Evolutionary conservation across 768 basidiomycete genomes (phyloP).

Genomic region (Cyclocybe aegerita): DNA sequence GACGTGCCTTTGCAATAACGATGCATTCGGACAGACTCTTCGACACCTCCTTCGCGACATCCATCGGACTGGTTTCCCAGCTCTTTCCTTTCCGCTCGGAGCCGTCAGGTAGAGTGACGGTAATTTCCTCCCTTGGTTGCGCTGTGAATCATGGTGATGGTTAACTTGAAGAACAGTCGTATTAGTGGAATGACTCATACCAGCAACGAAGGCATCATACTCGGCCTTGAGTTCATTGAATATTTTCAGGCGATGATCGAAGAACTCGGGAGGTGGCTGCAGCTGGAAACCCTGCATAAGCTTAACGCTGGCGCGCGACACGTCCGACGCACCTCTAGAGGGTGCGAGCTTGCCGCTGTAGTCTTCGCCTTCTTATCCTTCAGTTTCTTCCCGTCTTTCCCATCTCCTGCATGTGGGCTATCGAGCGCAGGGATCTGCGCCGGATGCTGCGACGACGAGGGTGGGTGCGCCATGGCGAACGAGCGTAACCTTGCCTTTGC

Average conservation of each 20-base stretch:
- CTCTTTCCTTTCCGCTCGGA: slow-evolving; percentile 79
- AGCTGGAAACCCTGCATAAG: slow-evolving; percentile 43
- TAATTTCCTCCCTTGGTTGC: slow-evolving; percentile 83
- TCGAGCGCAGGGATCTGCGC: slow-evolving; percentile 46
- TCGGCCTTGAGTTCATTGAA: slow-evolving; percentile 87
- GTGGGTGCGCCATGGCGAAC: slow-evolving; percentile 52
- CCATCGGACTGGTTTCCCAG: slow-evolving; percentile 95
- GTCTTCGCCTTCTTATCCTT: slow-evolving; percentile 49
- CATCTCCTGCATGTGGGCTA: slow-evolving; percentile 34
- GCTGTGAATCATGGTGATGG: slow-evolving; percentile 32
- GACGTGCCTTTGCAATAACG: slow-evolving; percentile 89
- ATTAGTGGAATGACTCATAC: slow-evolving; percentile 35
- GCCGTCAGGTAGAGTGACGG: slow-evolving; percentile 84
- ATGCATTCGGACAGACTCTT: slow-evolving; percentile 84
- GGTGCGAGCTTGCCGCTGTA: slow-evolving; percentile 42
- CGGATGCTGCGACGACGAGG: slow-evolving; percentile 55
- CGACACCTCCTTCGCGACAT: slow-evolving; percentile 84
- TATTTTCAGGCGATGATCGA: slow-evolving; percentile 86
- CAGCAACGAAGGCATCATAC: slow-evolving; percentile 76
- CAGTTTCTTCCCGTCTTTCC: slow-evolving; percentile 21
- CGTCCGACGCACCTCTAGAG: slow-evolving; percentile 56
- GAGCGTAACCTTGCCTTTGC: slow-evolving; percentile 19
- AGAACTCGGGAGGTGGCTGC: slow-evolving; percentile 81
- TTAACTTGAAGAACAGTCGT: neutral
- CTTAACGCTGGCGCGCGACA: neutral